Base-by-base conservation (phyloP, 495 filamentous ascomycete species). In the Darksidea phi region DNA sequence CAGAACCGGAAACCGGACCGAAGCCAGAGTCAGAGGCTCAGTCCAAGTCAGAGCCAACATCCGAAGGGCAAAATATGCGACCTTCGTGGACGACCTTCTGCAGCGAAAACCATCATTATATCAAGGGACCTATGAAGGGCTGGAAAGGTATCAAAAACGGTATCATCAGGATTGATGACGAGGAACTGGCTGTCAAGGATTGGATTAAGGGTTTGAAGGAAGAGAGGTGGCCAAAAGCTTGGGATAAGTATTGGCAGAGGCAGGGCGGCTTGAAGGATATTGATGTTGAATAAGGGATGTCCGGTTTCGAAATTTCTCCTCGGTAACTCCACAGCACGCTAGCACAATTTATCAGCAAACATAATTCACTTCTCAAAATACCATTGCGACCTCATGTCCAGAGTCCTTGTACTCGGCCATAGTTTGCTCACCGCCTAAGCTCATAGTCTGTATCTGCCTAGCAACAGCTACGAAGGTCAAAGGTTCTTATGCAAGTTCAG, bases 111-210 rank as follows among this genome's bases (percentile, higher is more conserved):
- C 69, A 71, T 51, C 46, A 55, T 13, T 70, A 69, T 45, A 61
- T 71, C 52, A 63, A 60, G 41, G 55, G 24, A 3, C 69, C 69
- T 13, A 59, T 71, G 24, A 55, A 69, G 52, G 69, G 69, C 3
- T 71, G 69, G 69, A 54, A 54, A 26, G 69, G 69, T n/a, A 47
- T 67, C 25, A 69, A 69, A 45, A 53, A 71, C 45, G 69, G 69
- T 5, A 49, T 58, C 20, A 56, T 71, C 51, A 43, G 43, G 21
- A 58, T 69, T 48, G 68, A 49, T 0, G 67, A 61, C 8, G 59
- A 65, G 41, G 56, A 65, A 38, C 37, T 67, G 18, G 18, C 45
- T 38, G 69, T 71, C 37, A 61, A 54, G 34, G 58, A 67, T 2
- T 71, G 66, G 59, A 54, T 71, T 43, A 49, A 24, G n/a, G 54